phyloP scores from a whole-genome alignment of 2,329 filamentous ascomycete species.

The Proliferodiscus dingleyae region DNA sequence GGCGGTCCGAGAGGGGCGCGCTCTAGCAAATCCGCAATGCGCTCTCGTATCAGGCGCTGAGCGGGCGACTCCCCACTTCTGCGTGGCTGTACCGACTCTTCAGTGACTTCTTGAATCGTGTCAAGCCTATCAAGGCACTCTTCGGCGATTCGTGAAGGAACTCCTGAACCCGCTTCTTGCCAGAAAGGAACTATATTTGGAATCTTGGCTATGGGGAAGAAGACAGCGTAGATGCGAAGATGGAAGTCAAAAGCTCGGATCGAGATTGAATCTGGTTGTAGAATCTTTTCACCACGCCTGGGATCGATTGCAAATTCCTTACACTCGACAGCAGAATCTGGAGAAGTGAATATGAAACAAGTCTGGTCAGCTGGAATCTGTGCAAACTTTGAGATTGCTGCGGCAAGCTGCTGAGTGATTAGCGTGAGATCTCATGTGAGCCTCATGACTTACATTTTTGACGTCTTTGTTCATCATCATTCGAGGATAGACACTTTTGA shows the following conservation, averaged over 20 bases:
- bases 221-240: slow-evolving; percentile 40
- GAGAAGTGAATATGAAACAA: slow-evolving; percentile 16
- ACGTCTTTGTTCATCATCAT: slow-evolving; percentile 21
- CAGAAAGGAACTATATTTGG: slow-evolving; percentile 39
- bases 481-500: slow-evolving; percentile 24
- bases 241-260: slow-evolving; percentile 18
- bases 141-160: slow-evolving; percentile 44
- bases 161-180: slow-evolving; percentile 42
- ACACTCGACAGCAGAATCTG: slow-evolving; percentile 15
- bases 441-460: slow-evolving; percentile 14
- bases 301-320: slow-evolving; percentile 14
- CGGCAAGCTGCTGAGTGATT: slow-evolving; percentile 4
- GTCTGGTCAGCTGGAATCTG: slow-evolving; percentile 7
- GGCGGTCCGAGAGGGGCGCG: slow-evolving; percentile 32
- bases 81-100: slow-evolving; percentile 33
- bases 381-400: slow-evolving; percentile 8
- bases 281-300: slow-evolving; percentile 7
- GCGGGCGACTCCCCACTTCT: slow-evolving; percentile 31
- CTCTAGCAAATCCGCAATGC: slow-evolving; percentile 39
- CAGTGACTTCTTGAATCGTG: slow-evolving; percentile 31
- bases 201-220: slow-evolving; percentile 35
- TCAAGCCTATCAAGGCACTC: slow-evolving; percentile 37
- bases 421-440: not conserved
- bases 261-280: slow-evolving; percentile 12
- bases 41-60: slow-evolving; percentile 36